Percentiles rank a stretch among this genome's conserved stretches.
phyloP scores from a whole-genome alignment of 2,329 filamentous ascomycete genomes.

The Sporothrix brasiliensis region DNA sequence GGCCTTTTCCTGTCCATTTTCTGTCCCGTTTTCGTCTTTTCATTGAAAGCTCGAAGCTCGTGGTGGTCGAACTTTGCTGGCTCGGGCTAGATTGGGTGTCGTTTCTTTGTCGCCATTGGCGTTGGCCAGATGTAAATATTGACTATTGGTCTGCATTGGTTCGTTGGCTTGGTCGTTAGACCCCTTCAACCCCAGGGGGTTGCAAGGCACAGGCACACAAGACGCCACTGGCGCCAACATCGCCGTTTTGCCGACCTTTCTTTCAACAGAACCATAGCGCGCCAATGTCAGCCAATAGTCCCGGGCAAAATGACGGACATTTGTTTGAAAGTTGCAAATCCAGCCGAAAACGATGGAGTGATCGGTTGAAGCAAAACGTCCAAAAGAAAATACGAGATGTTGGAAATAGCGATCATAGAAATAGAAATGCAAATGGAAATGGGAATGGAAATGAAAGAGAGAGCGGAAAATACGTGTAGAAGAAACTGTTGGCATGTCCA shows the following conservation, averaged over 20 bases:
- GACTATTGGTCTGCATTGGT: not conserved
- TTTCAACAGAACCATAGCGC: not conserved
- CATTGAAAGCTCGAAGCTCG: not conserved
- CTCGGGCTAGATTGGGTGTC: not conserved
- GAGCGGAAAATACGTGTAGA: not conserved
- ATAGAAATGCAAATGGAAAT: no score
- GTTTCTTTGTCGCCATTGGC: constrained; percentile 8
- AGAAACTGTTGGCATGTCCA: not conserved
- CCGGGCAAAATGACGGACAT: not conserved
- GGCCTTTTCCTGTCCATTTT: not conserved
- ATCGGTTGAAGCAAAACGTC: not conserved
- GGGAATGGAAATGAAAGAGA: no score
- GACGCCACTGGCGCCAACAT: constrained; percentile 1
- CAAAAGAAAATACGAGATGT: not conserved
- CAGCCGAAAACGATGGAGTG: not conserved
- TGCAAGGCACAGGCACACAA: not conserved
- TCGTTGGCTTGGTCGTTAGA: not conserved
- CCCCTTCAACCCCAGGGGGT: not conserved
- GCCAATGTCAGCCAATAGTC: constrained; percentile 18
- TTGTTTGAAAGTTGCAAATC: not conserved
- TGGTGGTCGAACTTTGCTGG: not conserved
- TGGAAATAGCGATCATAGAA: not conserved
- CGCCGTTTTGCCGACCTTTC: no score
- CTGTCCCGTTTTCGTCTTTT: not conserved
- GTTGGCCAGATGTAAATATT: not conserved